A percentile compares a stretch with the other conserved stretches of the same genome.
These are phyloP conservation scores for Diaporthe aspalathi DNA, from an alignment of 2,329 filamentous ascomycete species.

Conservation along the genomic window DNA sequence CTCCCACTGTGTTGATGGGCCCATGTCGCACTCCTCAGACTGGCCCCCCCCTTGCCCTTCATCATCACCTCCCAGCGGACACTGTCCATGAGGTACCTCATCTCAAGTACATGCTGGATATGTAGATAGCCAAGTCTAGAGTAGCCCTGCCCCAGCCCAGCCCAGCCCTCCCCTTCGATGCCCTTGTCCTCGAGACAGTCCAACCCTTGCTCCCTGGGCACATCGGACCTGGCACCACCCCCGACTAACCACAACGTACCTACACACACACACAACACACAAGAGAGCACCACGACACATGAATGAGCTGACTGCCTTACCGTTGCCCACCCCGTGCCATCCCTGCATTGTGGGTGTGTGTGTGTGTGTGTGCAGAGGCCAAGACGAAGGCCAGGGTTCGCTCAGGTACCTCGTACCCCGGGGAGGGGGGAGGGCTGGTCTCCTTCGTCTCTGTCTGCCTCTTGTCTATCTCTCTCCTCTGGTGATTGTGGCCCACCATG, in stretches of 20 bases:
- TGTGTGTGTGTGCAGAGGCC: neutral
- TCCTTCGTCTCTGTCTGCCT: no score
- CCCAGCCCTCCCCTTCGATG: constrained; percentile 5
- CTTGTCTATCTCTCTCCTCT: neutral
- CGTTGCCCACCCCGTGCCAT: constrained; percentile 27
- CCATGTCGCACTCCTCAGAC: neutral
- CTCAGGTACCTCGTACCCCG: constrained; percentile 11
- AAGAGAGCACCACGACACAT: neutral
- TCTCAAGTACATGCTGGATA: neutral
- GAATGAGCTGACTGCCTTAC: constrained; percentile 31
- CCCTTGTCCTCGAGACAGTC: constrained; percentile 4
- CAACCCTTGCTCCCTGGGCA: neutral
- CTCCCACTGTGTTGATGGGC: constrained; percentile 14
- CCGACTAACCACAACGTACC: neutral
- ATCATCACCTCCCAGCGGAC: constrained; percentile 21
- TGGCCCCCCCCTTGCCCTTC: constrained; percentile 24
- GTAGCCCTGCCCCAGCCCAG: constrained; percentile 6
- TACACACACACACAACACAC: no score
- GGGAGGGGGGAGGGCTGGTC: neutral
- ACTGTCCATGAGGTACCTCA: constrained; percentile 19
- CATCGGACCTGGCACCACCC: constrained; percentile 12
- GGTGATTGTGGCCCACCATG: constrained; percentile 22
- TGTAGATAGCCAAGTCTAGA: neutral
- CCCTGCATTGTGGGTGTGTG: neutral
- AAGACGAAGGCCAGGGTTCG: neutral